Percentiles rank a stretch among this genome's conserved stretches.
Evolutionary conservation across 352 stramenopile genomes (phyloP).

Genomic region (Elongisporangium prolatum): DNA sequence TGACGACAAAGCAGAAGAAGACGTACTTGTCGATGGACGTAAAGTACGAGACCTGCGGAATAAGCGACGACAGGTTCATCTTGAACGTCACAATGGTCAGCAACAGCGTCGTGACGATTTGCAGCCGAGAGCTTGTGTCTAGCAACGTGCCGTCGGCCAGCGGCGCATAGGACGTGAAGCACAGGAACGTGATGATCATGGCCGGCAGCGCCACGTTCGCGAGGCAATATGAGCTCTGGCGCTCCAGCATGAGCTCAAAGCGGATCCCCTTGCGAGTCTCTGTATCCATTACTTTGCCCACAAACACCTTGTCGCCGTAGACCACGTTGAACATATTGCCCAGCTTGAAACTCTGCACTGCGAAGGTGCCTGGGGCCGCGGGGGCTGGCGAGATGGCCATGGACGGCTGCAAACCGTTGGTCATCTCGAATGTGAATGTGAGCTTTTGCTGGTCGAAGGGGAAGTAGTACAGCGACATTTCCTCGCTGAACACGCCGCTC

Average conservation of each 20-base stretch:
- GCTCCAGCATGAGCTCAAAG: slow-evolving; percentile 60
- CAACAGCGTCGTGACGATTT: slow-evolving; percentile 55
- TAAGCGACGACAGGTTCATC: slow-evolving; percentile 37
- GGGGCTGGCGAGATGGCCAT: slow-evolving; percentile 27
- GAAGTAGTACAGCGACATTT: slow-evolving; percentile 55
- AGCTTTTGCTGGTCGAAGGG: slow-evolving; percentile 61
- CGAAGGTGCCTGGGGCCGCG: slow-evolving; percentile 36
- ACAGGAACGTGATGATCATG: slow-evolving; percentile 48
- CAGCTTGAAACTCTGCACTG: slow-evolving; percentile 44
- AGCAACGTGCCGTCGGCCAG: slow-evolving; percentile 25
- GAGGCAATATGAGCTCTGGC: slow-evolving; percentile 44
- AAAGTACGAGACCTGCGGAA: slow-evolving; percentile 64
- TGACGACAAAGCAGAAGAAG: slow-evolving; percentile 60
- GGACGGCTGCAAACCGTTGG: slow-evolving; percentile 22
- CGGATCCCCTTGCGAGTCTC: slow-evolving; percentile 33
- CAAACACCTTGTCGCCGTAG: slow-evolving; percentile 47
- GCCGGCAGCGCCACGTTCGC: slow-evolving; percentile 45
- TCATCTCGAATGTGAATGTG: slow-evolving; percentile 39
- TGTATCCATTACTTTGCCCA: slow-evolving; percentile 29
- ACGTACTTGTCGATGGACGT: slow-evolving; percentile 62
- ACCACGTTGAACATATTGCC: slow-evolving; percentile 55
- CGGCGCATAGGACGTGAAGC: slow-evolving; percentile 44
- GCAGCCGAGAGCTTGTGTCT: slow-evolving; percentile 43
- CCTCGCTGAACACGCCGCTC: slow-evolving; percentile 40
- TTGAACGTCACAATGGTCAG: slow-evolving; percentile 67